phyloP scores from a whole-genome alignment of 352 stramenopile species.

The Phytophthora niederhauseri region DNA sequence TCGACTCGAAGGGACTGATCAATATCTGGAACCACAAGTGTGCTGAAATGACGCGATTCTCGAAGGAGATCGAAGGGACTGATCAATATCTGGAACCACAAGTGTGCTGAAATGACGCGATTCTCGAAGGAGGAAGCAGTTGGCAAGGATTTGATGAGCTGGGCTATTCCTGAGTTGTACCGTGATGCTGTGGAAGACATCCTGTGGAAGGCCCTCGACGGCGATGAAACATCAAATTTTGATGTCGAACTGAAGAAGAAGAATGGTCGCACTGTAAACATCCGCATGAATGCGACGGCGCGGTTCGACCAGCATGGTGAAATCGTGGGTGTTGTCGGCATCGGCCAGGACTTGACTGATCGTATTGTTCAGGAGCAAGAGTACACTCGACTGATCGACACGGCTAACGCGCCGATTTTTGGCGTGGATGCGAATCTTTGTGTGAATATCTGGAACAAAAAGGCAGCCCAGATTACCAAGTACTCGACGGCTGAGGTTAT shows the following conservation, averaged over 20 bases:
- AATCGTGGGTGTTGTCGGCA: conserved; percentile 86
- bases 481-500: conserved; percentile 83
- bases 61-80: conserved; percentile 62
- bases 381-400: conserved; percentile 92
- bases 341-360: conserved; percentile 88
- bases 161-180: conserved; percentile 67
- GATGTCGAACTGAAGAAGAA: conserved; percentile 82
- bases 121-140: conserved; percentile 91
- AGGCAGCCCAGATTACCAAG: conserved; percentile 89
- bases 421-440: conserved; percentile 88
- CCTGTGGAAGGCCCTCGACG: conserved; percentile 61
- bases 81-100: conserved; percentile 94
- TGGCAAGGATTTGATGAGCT: conserved; percentile 71
- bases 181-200: conserved; percentile 52
- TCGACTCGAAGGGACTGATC: conserved; percentile 74
- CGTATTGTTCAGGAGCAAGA: conserved; percentile 88
- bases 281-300: conserved; percentile 73
- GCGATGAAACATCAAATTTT: conserved; percentile 83
- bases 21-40: conserved; percentile 95
- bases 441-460: conserved; percentile 94
- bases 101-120: conserved; percentile 89
- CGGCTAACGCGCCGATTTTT: conserved; percentile 91
- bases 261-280: conserved; percentile 62
- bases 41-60: conserved; percentile 89
- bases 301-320: conserved; percentile 73